Evolutionary conservation across 2,329 filamentous ascomycete genomes (phyloP), one percentile per base, ranked within the genome.

Genomic region (Colletotrichum sp.): DNA sequence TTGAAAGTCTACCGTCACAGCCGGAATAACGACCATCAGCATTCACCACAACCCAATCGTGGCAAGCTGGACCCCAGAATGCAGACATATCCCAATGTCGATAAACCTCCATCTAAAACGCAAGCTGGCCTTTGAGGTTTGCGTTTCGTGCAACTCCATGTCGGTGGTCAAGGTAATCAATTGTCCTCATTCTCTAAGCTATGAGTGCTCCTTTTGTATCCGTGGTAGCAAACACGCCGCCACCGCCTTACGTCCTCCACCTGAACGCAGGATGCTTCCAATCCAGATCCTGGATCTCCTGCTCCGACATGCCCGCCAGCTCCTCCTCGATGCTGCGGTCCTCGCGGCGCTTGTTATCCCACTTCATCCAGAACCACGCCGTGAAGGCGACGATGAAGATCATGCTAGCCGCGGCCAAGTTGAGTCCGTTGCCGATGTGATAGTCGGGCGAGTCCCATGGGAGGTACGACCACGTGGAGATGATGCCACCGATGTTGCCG

Each of bases 341-440:
- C 24, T 90, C 90, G 21, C 93, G 87, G 79, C 86, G 88, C 81
- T 85, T 89, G 78, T 95, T 94, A 78, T 93, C 90, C 80, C 81
- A 83, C 48, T 85, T 86, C 89, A 94, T 93, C 89, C 90, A 94
- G 4, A 89, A 71, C 78, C 91, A 83, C 26, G 92, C 81, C 0
- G 80, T n/a, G 1, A 88, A 85, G 5, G 86, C 84, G 1, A 88
- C 63, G 8, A 94, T 75, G 2, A 94, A 80, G 1, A 90, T 90
- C 2, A 86, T 84, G 6, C 84, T 87, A 2, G 87, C 86, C 0
- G 91, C 92, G 0, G 90, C 93, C 52, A 95, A 80, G 79, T 95
- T 94, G 43, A 95, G 82, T 0, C 93, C 93, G 80, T 95, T 95
- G 2, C 93, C 93, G 72, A 95, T 94, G 76, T 87, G 91, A 79